phyloP scores from a whole-genome alignment of 1,284 basidiomycete species.

The Vanrija sp. region DNA sequence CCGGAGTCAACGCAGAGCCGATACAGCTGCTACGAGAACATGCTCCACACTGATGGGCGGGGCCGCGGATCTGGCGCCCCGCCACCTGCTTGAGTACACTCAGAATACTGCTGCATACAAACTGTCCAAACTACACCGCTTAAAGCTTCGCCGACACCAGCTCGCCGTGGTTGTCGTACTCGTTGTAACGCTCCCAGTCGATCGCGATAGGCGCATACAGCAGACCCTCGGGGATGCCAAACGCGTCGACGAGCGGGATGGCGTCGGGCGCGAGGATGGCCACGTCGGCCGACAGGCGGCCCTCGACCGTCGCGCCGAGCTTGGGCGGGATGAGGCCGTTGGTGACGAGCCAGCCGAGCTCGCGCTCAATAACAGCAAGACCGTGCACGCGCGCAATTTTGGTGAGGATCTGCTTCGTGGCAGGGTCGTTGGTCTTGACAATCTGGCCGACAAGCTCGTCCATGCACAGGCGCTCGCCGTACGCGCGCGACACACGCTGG shows the following conservation, averaged over 20 bases:
- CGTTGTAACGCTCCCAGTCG: conserved; percentile 18
- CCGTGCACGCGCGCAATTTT: conserved; percentile 6
- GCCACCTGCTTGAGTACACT: too few relatives aligned
- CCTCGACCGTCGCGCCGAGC: conserved; percentile 3
- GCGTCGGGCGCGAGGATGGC: conserved; percentile 1
- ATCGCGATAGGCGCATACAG: conserved; percentile 13
- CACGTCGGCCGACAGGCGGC: neutral
- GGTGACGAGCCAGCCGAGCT: conserved; percentile 10
- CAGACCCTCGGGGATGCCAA: conserved; percentile 10
- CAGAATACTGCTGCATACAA: too few relatives aligned
- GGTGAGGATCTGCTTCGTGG: conserved; percentile 1
- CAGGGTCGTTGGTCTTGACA: neutral
- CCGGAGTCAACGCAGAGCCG: too few relatives aligned
- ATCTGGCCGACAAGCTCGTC: conserved; percentile 4
- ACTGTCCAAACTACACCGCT: too few relatives aligned
- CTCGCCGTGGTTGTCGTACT: conserved; percentile 15
- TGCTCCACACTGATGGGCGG: too few relatives aligned
- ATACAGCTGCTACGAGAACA: too few relatives aligned
- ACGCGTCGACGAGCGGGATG: conserved; percentile 4
- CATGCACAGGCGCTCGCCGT: conserved; percentile 15
- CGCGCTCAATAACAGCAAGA: conserved; percentile 12
- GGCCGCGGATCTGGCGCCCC: too few relatives aligned
- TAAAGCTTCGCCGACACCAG: conserved; percentile 10
- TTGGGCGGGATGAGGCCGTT: neutral
- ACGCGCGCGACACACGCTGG: conserved; percentile 5